phyloP scores from a whole-genome alignment of 495 filamentous ascomycete species.

The Amphirosellinia nigrospora region DNA sequence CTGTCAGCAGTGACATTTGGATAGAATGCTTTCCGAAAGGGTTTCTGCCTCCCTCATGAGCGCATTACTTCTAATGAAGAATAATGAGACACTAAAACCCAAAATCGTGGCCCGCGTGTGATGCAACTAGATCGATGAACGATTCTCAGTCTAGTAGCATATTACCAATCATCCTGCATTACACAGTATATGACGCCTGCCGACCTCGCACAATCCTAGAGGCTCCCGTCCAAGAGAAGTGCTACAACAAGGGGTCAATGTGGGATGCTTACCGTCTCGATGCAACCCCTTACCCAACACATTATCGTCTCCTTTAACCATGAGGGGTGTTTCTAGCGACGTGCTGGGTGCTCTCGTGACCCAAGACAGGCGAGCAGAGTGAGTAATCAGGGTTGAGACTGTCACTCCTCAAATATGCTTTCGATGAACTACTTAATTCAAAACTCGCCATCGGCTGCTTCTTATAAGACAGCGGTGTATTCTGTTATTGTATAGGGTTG shows the following conservation, averaged over 20 bases:
- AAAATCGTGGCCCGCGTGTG: neutral
- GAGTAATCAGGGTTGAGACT: neutral
- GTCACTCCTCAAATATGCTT: slow-evolving; percentile 8
- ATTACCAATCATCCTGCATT: too few relatives aligned
- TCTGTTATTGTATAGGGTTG: neutral
- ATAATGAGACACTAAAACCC: neutral
- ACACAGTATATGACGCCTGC: neutral
- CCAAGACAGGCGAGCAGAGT: neutral
- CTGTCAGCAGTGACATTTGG: neutral
- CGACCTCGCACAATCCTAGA: neutral
- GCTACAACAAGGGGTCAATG: neutral
- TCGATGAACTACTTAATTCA: neutral
- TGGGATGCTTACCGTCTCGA: slow-evolving; percentile 9
- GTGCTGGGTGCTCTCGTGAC: neutral
- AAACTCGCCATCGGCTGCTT: neutral
- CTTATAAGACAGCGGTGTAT: neutral
- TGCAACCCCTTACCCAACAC: neutral
- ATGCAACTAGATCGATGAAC: too few relatives aligned
- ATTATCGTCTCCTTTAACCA: neutral
- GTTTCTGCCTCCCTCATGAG: too few relatives aligned
- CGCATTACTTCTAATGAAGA: neutral
- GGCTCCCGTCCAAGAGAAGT: neutral
- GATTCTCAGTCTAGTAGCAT: too few relatives aligned
- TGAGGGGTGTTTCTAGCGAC: neutral
- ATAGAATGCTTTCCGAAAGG: neutral